Percentiles rank a stretch among this genome's conserved stretches.
phyloP scores from a whole-genome alignment of 345 rosid species.

The Jatropha curcas region DNA sequence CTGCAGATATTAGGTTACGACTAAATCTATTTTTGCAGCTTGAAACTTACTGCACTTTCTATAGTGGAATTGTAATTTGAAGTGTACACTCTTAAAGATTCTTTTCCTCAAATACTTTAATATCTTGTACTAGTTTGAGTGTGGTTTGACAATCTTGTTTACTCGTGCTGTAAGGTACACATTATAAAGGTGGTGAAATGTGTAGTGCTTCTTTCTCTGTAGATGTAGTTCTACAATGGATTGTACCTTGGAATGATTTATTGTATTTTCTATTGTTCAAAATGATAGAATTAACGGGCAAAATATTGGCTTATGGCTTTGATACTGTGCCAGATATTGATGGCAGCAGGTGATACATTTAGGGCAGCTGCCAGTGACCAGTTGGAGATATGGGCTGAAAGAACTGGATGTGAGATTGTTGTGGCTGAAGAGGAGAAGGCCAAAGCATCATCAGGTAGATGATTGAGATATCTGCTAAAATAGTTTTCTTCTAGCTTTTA shows the following conservation, averaged over 20 bases:
- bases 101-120: neutral
- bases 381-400: conserved; percentile 96
- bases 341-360: conserved; percentile 99
- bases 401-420: conserved; percentile 89
- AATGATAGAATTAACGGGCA: no score
- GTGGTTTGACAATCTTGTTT: neutral
- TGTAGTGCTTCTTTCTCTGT: no score
- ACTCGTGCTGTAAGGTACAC: no score
- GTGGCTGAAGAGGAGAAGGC: conserved; percentile 70
- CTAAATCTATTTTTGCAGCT: neutral
- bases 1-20: neutral
- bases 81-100: neutral
- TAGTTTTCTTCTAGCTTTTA: conserved; percentile 3
- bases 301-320: conserved; percentile 27
- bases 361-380: conserved; percentile 98
- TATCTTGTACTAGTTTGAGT: neutral
- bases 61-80: neutral
- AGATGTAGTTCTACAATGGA: no score
- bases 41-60: neutral
- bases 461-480: conserved; percentile 3
- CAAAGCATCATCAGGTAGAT: conserved; percentile 85
- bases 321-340: conserved; percentile 61
- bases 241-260: no score
- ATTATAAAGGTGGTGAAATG: no score
- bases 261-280: no score